phyloP scores from a whole-genome alignment of 23 red algal genomes.

The Pyropia yezoensis region DNA sequence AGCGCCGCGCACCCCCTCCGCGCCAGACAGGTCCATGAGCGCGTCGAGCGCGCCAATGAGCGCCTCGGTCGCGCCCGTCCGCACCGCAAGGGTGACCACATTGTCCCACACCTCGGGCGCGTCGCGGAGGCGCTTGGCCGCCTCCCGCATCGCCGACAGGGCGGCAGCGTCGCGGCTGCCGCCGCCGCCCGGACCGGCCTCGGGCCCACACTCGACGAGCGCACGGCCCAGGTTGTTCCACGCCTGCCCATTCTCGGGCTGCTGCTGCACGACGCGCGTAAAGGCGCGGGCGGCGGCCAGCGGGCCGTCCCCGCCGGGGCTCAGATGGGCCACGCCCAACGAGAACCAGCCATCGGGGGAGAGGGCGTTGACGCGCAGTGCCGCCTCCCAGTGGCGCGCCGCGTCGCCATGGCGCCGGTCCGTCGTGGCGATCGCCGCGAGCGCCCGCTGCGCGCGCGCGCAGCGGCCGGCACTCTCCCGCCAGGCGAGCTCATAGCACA shows the following conservation, averaged over 20 bases:
- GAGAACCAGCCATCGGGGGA: conserved; percentile 88
- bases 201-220: conserved; percentile 20
- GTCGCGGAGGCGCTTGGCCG: conserved; percentile 7
- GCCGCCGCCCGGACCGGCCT: no score
- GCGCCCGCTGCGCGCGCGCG: conserved; percentile 77
- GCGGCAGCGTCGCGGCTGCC: no score
- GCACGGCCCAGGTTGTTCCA: conserved; percentile 89
- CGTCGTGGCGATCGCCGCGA: conserved; percentile 48
- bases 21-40: neutral
- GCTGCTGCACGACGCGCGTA: conserved; percentile 78
- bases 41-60: neutral
- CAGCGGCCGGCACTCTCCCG: conserved; percentile 59
- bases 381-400: conserved; percentile 28
- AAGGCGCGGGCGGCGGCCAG: conserved; percentile 64
- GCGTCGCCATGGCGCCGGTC: conserved; percentile 35
- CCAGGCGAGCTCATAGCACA: conserved; percentile 68
- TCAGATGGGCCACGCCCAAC: conserved; percentile 27
- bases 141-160: neutral
- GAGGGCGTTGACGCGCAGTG: conserved; percentile 71
- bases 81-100: neutral
- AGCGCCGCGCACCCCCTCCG: neutral
- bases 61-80: neutral
- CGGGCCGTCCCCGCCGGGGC: no score
- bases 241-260: conserved; percentile 77
- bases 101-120: conserved; percentile 6